A percentile compares a stretch with the other conserved stretches of the same genome.
These are phyloP conservation scores for Penicillium sp. DNA, from an alignment of 2,329 filamentous ascomycete species.

Conservation along the genomic window DNA sequence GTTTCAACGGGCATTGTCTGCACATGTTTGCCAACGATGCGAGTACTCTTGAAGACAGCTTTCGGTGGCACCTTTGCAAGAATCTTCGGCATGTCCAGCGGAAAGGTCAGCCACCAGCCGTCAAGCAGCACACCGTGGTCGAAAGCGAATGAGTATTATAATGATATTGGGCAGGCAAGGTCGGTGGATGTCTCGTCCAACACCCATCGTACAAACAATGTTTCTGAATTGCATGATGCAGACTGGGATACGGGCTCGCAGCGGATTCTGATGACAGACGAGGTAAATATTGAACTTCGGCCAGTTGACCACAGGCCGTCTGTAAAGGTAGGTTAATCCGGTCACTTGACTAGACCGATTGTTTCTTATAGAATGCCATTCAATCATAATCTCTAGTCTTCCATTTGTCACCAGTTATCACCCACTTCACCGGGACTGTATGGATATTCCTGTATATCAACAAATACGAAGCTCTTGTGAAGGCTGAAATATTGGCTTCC, in stretches of 20 bases:
- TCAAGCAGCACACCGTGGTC: neutral
- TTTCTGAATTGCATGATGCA: neutral
- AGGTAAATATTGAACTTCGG: conserved; percentile 3
- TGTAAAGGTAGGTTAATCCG: neutral
- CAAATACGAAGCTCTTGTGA: too few relatives aligned
- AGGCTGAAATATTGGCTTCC: too few relatives aligned
- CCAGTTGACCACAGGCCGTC: too few relatives aligned
- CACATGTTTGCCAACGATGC: conserved; percentile 5
- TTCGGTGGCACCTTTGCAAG: neutral
- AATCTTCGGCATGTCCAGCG: neutral
- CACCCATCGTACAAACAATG: neutral
- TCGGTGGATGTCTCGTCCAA: neutral
- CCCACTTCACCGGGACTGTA: too few relatives aligned
- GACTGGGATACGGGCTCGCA: neutral
- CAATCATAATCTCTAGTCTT: too few relatives aligned
- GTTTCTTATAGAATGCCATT: too few relatives aligned
- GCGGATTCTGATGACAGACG: conserved; percentile 1
- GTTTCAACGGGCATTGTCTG: conserved; percentile 5
- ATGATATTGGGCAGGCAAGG: neutral
- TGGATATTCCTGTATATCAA: too few relatives aligned
- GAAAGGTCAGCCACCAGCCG: neutral
- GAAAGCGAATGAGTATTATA: neutral
- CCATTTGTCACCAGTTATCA: too few relatives aligned
- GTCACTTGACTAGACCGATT: neutral
- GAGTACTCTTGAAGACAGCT: neutral